Conservation (phyloP, 2,329 filamentous ascomycete genomes). For the Cadophora sp. region DNA sequence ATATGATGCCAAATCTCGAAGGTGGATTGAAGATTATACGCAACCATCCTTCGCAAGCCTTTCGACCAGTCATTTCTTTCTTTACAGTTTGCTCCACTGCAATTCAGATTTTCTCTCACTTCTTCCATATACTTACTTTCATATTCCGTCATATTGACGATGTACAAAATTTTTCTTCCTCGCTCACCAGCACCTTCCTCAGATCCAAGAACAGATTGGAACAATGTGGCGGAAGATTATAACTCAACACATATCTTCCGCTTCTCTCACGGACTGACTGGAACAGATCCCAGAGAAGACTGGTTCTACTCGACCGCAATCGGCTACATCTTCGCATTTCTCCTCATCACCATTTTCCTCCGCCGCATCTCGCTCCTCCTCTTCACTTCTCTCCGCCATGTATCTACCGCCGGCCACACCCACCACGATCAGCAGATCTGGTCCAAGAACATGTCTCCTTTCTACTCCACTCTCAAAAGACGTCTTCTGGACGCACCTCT, state of each 20-base stretch:
- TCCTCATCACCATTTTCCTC: neutral
- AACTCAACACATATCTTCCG: neutral
- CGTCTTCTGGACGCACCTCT: constrained; percentile 73
- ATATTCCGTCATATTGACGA: neutral
- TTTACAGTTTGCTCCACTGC: neutral
- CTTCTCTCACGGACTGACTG: neutral
- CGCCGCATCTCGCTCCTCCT: neutral
- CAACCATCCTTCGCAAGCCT: neutral
- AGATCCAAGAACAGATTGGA: neutral
- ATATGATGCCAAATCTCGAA: neutral
- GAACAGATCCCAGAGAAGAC: neutral
- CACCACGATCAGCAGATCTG: neutral
- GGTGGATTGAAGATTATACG: neutral
- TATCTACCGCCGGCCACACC: neutral
- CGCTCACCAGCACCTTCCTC: neutral
- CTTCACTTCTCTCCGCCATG: neutral
- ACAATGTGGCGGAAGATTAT: neutral
- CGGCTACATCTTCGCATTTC: neutral
- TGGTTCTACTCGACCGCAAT: neutral
- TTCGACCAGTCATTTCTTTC: neutral
- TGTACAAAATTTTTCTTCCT: neutral
- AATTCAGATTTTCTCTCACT: neutral
- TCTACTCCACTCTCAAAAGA: constrained; percentile 56
- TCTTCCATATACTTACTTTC: neutral
- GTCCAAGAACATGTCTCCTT: neutral